Evolutionary conservation across 306 rosid genomes (phyloP), one percentile per base, ranked within the genome.

Genomic region (Astragalus glycyphyllos): DNA sequence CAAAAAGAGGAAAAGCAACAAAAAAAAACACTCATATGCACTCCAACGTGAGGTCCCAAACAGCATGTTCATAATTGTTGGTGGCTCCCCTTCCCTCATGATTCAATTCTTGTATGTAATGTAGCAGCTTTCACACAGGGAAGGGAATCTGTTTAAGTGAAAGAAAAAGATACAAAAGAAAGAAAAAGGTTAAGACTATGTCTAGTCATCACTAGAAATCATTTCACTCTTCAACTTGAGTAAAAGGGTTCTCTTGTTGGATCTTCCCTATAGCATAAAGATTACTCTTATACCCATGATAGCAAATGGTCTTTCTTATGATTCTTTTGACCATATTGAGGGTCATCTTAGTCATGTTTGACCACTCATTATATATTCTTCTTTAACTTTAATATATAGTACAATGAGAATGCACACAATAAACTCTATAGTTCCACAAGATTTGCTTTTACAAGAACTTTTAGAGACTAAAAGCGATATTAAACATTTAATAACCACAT

Each of bases 51-150:
- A 74, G 85, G 88, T 74, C 75, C 85, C 81, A 68, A 42, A 17
- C n/a, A n/a, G n/a, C 75, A 73, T 82, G 82, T 70, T 44, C 80
- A 76, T 82, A 64, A 57, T 81, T 81, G 68, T 80, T 84, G 90
- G 90, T 84, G 92, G 89, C 86, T 84, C 92, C 90, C 81, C 75
- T 77, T 82, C 42, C 15, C 87, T 80, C 82, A 81, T 85, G 73
- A 90, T 86, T 86, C 79, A 77, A 47, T 51, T 60, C 3, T 79
- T 74, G 31, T 3, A 26, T 26, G 31, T 62, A 53, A 26, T 26
- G 31, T 62, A 53, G 61, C 78, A 71, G 81, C 82, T 64, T 46
- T 76, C 31, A 71, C 76, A 58, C 54, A 58, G 23, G 3, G 23
- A 45, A 50, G 12, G 37, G 79, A 56, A 70, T 69, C 75, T 74